These are phyloP conservation scores for Clavispora vitiphila DNA, from an alignment of 805 yeast genomes.

Conservation along the genomic window DNA sequence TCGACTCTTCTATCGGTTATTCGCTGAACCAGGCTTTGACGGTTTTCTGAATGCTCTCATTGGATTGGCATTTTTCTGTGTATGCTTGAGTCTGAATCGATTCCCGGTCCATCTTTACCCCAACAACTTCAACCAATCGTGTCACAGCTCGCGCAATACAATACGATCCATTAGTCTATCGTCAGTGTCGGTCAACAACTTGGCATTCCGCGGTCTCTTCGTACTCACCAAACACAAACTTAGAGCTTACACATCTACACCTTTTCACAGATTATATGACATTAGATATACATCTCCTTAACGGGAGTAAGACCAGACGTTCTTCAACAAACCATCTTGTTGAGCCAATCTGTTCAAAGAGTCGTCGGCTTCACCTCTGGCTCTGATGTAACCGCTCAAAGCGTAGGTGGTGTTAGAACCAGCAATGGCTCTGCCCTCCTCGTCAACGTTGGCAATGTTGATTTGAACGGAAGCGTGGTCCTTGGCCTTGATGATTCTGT, in stretches of 20 bases:
- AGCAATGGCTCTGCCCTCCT: conserved; percentile 89
- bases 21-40: no score
- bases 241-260: not conserved
- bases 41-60: no score
- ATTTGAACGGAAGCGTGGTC: conserved; percentile 99
- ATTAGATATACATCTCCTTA: conserved; percentile 39
- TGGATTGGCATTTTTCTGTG: no score
- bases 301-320: conserved; percentile 94
- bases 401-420: conserved; percentile 93
- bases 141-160: no score
- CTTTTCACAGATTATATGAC: conserved; percentile 10
- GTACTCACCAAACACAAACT: no score
- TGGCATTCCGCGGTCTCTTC: no score
- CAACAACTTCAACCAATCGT: no score
- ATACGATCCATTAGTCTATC: no score
- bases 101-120: no score
- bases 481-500: conserved; percentile 99
- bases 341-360: conserved; percentile 99
- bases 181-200: no score
- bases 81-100: no score
- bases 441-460: conserved; percentile 98
- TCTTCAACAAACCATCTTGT: conserved; percentile 95
- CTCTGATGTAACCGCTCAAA: conserved; percentile 94
- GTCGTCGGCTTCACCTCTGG: conserved; percentile 99
- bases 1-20: no score